Evolutionary conservation across 2,329 filamentous ascomycete genomes (phyloP).

Genomic region (Calonectria henricotiae): DNA sequence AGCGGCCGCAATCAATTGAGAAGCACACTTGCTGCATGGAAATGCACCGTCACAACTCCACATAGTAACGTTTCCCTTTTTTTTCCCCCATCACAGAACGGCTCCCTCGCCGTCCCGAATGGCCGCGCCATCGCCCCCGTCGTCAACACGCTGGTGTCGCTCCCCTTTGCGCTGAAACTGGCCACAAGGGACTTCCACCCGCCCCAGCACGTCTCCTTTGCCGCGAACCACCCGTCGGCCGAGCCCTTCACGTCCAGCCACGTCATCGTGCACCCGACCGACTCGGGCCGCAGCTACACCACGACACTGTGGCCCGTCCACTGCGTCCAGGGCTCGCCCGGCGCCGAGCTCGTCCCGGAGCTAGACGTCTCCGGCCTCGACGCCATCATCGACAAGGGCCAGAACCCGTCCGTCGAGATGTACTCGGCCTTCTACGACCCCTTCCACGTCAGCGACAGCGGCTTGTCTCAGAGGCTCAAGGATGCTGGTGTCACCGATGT

Average conservation of each 20-base stretch:
- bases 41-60: no score
- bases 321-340: constrained; percentile 83
- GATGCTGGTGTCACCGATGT: constrained; percentile 80
- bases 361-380: constrained; percentile 76
- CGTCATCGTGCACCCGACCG: constrained; percentile 77
- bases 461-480: constrained; percentile 73
- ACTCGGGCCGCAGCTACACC: constrained; percentile 74
- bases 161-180: constrained; percentile 82
- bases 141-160: constrained; percentile 82
- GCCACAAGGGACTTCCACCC: constrained; percentile 98
- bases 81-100: constrained; percentile 72
- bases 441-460: constrained; percentile 77
- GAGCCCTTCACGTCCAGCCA: constrained; percentile 78
- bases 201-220: constrained; percentile 87
- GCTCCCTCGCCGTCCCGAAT: constrained; percentile 84
- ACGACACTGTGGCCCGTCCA: constrained; percentile 91
- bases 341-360: constrained; percentile 82
- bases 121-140: constrained; percentile 80
- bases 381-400: constrained; percentile 83
- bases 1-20: background rate
- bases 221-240: constrained; percentile 80
- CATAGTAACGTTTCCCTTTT: constrained; percentile 28
- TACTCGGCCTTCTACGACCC: constrained; percentile 93
- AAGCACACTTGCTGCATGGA: background rate
- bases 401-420: constrained; percentile 85